Evolutionary conservation across 768 basidiomycete genomes (phyloP).

Genomic region (Botryobasidium botryosum): DNA sequence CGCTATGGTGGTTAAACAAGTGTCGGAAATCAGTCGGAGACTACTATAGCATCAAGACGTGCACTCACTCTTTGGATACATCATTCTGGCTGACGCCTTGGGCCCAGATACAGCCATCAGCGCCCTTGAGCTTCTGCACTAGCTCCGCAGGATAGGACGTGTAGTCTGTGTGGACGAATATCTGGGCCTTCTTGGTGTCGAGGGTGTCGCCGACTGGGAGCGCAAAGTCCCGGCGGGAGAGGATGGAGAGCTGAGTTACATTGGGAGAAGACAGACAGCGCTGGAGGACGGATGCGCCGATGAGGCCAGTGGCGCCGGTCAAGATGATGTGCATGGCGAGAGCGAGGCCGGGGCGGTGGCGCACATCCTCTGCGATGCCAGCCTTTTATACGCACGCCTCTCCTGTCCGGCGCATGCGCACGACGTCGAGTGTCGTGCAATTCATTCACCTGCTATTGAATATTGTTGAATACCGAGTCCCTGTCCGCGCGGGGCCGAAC

Average conservation of each 20-base stretch:
- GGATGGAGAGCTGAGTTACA: conserved; percentile 20
- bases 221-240: conserved; percentile 18
- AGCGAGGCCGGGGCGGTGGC: no score
- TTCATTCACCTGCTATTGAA: no score
- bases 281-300: conserved; percentile 21
- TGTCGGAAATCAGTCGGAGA: no score
- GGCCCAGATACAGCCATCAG: conserved; percentile 26
- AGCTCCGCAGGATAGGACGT: conserved; percentile 19
- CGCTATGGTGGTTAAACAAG: no score
- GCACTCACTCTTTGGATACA: conserved; percentile 17
- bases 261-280: conserved; percentile 19
- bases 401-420: no score
- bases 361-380: no score
- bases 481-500: no score
- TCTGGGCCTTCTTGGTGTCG: conserved; percentile 17
- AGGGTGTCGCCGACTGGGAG: conserved; percentile 5
- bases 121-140: conserved; percentile 17
- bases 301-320: conserved; percentile 21
- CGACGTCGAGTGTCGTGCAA: no score
- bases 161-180: conserved; percentile 22
- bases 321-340: conserved; percentile 4
- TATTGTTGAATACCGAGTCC: no score
- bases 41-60: no score
- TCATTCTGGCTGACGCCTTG: conserved; percentile 19
- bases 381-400: no score